Conservation (phyloP, 2,329 filamentous ascomycete genomes). For the Scedosporium dehoogii region DNA sequence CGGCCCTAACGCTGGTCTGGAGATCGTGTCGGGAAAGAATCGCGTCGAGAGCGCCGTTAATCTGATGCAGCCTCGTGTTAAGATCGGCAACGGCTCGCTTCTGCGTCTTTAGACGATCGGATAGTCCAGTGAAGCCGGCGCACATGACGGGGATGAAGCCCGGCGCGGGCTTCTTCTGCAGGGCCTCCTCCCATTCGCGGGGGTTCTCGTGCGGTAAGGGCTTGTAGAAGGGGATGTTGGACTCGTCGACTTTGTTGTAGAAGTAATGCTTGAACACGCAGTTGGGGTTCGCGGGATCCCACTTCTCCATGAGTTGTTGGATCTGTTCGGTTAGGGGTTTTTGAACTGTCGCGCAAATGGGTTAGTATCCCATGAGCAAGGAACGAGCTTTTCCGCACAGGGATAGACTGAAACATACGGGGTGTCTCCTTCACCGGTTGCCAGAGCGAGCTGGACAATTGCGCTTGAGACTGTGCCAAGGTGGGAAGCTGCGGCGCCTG, state of each 20-base stretch:
- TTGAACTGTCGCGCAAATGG: conserved; percentile 32
- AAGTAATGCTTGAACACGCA: conserved; percentile 77
- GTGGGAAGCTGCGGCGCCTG: conserved; percentile 31
- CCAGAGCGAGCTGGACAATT: conserved; percentile 41
- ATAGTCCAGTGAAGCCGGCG: conserved; percentile 62
- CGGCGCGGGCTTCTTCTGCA: conserved; percentile 66
- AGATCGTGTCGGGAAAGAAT: conserved; percentile 71
- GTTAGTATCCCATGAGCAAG: conserved; percentile 7
- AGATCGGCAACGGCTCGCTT: conserved; percentile 58
- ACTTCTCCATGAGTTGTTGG: conserved; percentile 59
- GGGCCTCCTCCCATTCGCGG: conserved; percentile 73
- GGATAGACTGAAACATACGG: conserved; percentile 24
- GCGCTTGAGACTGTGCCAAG: conserved; percentile 33
- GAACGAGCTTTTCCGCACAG: conserved; percentile 4
- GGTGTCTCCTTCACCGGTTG: conserved; percentile 40
- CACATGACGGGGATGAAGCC: conserved; percentile 70
- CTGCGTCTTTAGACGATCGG: conserved; percentile 63
- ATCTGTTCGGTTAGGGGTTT: conserved; percentile 70
- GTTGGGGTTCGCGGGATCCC: conserved; percentile 57
- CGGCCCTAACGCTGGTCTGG: conserved; percentile 61
- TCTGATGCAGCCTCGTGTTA: conserved; percentile 65
- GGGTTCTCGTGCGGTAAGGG: conserved; percentile 62
- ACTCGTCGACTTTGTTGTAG: conserved; percentile 74
- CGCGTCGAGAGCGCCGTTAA: conserved; percentile 63
- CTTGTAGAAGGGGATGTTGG: conserved; percentile 65